Conservation (phyloP, 352 stramenopile genomes). For the Bremia lactucae region DNA sequence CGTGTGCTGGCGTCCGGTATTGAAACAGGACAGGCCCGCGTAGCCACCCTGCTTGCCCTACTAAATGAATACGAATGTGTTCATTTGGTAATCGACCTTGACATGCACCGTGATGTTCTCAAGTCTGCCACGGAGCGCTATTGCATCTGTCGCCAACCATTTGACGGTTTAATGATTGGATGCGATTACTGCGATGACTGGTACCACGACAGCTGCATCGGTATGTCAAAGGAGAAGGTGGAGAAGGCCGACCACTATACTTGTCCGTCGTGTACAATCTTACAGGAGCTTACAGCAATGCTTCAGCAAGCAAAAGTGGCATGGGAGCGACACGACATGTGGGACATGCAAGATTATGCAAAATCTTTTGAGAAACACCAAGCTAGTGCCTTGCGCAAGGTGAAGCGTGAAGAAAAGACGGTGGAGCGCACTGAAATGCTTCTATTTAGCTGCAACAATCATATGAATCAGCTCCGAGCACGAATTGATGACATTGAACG, state of each 20-base stretch:
- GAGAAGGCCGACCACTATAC: conserved; percentile 94
- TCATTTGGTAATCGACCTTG: conserved; percentile 69
- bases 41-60: conserved; percentile 52
- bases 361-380: conserved; percentile 81
- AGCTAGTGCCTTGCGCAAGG: conserved; percentile 51
- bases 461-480: conserved; percentile 62
- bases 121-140: conserved; percentile 88
- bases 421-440: conserved; percentile 72
- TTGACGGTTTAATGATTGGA: conserved; percentile 85
- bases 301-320: conserved; percentile 33
- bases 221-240: conserved; percentile 87
- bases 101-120: conserved; percentile 84
- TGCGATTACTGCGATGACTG: conserved; percentile 84
- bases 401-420: conserved; percentile 80
- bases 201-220: conserved; percentile 86
- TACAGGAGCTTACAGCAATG: conserved; percentile 75
- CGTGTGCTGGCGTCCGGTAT: conserved; percentile 66
- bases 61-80: conserved; percentile 77
- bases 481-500: conserved; percentile 70
- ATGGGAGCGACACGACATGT: conserved; percentile 62
- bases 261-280: conserved; percentile 88
- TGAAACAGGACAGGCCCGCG: conserved; percentile 65
- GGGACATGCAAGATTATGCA: conserved; percentile 69
- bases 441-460: conserved; percentile 67
- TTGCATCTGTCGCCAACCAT: conserved; percentile 86